Conservation (phyloP, 495 filamentous ascomycete species). For the Xylaria acuta region DNA sequence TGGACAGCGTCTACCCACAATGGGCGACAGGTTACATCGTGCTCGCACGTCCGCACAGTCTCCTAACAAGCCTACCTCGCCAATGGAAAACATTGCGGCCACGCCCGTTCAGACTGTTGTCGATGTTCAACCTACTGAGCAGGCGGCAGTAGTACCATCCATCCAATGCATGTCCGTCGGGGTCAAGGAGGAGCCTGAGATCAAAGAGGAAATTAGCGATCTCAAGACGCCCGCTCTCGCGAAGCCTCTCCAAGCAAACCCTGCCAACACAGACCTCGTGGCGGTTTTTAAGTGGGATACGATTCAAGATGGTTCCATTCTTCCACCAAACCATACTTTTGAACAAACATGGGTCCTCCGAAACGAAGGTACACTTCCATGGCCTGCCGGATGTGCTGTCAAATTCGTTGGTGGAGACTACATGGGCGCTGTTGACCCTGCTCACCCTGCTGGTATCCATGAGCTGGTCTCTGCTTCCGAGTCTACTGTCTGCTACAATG, state of each 20-base stretch:
- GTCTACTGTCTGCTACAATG: conserved; percentile 76
- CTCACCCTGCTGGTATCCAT: conserved; percentile 73
- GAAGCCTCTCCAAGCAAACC: conserved; percentile 16
- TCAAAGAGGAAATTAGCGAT: conserved; percentile 34
- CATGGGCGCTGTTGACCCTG: conserved; percentile 87
- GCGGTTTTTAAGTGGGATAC: conserved; percentile 82
- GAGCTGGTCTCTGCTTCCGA: conserved; percentile 76
- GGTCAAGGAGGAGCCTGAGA: conserved; percentile 40
- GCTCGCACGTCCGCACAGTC: conserved; percentile 45
- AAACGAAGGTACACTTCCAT: conserved; percentile 77
- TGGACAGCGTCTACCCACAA: conserved; percentile 62
- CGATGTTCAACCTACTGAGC: conserved; percentile 68
- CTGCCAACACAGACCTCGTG: conserved; percentile 54
- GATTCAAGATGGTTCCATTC: conserved; percentile 75
- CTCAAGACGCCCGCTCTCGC: neutral
- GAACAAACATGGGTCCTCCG: conserved; percentile 90
- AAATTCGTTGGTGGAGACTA: conserved; percentile 92
- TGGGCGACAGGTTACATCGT: conserved; percentile 66
- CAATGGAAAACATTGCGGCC: conserved; percentile 58
- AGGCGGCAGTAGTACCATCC: conserved; percentile 26
- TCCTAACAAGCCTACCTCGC: conserved; percentile 57
- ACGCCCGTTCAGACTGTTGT: conserved; percentile 74
- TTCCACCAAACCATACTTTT: conserved; percentile 73
- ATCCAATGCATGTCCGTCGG: neutral
- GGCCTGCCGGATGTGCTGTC: conserved; percentile 90